Evolutionary conservation across 305 asterid genomes (phyloP).

Genomic region (Euphrasia arctica): DNA sequence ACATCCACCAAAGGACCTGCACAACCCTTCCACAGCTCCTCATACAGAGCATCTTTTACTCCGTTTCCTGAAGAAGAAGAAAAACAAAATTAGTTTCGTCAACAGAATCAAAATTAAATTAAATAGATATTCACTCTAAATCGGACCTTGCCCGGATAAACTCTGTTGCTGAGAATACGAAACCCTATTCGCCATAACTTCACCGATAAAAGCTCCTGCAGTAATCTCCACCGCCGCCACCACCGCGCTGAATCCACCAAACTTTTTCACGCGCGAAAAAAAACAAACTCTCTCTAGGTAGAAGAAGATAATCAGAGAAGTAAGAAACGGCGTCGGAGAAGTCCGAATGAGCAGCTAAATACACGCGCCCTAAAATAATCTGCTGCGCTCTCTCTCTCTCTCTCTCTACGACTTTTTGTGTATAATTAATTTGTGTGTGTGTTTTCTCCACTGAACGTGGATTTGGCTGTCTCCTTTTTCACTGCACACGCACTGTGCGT

Average conservation of each 20-base stretch:
- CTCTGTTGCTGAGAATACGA: constrained; percentile 45
- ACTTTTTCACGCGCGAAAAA: neutral
- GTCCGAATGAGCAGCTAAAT: constrained; percentile 49
- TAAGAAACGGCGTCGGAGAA: constrained; percentile 42
- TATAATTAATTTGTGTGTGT: neutral
- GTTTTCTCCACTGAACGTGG: constrained; percentile 47
- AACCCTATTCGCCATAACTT: constrained; percentile 54
- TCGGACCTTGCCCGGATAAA: constrained; percentile 45
- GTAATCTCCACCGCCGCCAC: too few relatives aligned
- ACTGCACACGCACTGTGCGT: constrained; percentile 42
- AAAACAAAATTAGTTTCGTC: neutral
- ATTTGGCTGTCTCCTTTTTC: constrained; percentile 57
- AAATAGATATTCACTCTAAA: constrained; percentile 8
- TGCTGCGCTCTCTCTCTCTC: constrained; percentile 17
- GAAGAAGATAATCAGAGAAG: neutral
- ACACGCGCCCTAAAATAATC: constrained; percentile 46
- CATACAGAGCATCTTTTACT: constrained; percentile 51
- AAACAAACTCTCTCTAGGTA: neutral
- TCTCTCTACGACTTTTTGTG: constrained; percentile 18
- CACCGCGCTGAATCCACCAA: constrained; percentile 13
- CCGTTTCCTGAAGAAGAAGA: constrained; percentile 37
- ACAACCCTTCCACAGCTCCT: constrained; percentile 85
- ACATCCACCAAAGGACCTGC: constrained; percentile 94
- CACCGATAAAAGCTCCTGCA: constrained; percentile 15
- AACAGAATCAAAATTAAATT: neutral